phyloP scores from a whole-genome alignment of 176 grass and related monocot species.

The Juncus effusus region DNA sequence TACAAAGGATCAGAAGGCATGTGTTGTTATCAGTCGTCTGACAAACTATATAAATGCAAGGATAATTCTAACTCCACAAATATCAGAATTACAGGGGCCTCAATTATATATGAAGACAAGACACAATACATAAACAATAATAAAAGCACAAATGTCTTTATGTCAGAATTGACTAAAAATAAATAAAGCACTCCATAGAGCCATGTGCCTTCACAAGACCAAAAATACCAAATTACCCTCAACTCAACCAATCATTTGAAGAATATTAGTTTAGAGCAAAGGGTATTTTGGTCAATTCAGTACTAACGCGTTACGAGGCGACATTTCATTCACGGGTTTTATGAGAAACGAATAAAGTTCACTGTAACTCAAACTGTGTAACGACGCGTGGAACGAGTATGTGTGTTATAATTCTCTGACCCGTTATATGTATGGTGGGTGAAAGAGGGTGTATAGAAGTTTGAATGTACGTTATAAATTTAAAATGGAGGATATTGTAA shows the following conservation, averaged over 20 bases:
- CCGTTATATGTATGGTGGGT: not conserved
- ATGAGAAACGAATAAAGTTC: not conserved
- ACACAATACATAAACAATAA: not conserved
- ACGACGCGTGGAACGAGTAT: not conserved
- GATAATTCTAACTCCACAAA: not conserved
- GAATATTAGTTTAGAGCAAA: not conserved
- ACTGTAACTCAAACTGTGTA: too few species aligned
- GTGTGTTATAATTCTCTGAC: not conserved
- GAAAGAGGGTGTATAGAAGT: not conserved
- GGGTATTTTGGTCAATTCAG: not conserved
- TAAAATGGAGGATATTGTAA: slow-evolving; percentile 15
- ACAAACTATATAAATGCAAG: not conserved
- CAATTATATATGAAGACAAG: not conserved
- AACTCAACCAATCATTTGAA: not conserved
- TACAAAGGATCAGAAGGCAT: slow-evolving; percentile 11
- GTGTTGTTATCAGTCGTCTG: not conserved
- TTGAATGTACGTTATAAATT: too few species aligned
- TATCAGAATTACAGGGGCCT: not conserved
- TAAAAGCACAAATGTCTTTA: slow-evolving; percentile 17
- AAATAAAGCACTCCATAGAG: slow-evolving; percentile 17
- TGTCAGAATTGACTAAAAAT: slow-evolving; percentile 4
- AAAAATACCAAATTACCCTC: not conserved
- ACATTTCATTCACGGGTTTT: slow-evolving; percentile 19
- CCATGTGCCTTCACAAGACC: slow-evolving; percentile 6
- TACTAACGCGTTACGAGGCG: slow-evolving; percentile 10